phyloP scores from a whole-genome alignment of 106 monocot genomes.

The Hemerocallis citrina region DNA sequence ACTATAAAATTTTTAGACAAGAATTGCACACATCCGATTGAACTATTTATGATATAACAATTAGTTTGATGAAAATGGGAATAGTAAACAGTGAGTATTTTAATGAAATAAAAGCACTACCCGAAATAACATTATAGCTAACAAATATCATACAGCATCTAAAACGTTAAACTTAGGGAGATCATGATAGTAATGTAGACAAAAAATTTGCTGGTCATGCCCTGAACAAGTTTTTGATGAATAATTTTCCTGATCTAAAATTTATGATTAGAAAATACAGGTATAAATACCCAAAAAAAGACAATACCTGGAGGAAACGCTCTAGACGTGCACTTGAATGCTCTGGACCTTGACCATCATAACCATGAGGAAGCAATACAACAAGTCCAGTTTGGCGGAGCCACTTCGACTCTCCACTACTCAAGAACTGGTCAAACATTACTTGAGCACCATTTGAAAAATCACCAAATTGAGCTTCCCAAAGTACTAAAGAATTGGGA shows the following conservation, averaged over 20 bases:
- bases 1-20: too few relatives aligned
- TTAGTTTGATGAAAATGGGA: too few relatives aligned
- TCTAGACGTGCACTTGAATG: constrained; percentile 86
- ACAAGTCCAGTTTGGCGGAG: constrained; percentile 83
- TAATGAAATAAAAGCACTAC: too few relatives aligned
- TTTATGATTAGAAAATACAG: background rate
- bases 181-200: too few relatives aligned
- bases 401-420: constrained; percentile 94
- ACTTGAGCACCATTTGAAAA: constrained; percentile 95
- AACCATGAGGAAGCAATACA: constrained; percentile 88
- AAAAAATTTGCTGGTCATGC: too few relatives aligned
- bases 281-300: background rate
- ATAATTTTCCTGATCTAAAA: background rate
- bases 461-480: constrained; percentile 99
- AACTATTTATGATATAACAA: too few relatives aligned
- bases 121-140: too few relatives aligned
- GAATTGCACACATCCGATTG: too few relatives aligned
- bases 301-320: constrained; percentile 77
- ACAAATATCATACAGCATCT: too few relatives aligned
- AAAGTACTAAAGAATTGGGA: constrained; percentile 84
- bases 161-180: too few relatives aligned
- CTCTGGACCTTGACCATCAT: constrained; percentile 97
- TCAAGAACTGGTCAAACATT: constrained; percentile 90
- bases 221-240: background rate
- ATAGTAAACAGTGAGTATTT: too few relatives aligned